Base-by-base conservation (phyloP, 768 basidiomycete genomes). In the Lyophyllum semitale region DNA sequence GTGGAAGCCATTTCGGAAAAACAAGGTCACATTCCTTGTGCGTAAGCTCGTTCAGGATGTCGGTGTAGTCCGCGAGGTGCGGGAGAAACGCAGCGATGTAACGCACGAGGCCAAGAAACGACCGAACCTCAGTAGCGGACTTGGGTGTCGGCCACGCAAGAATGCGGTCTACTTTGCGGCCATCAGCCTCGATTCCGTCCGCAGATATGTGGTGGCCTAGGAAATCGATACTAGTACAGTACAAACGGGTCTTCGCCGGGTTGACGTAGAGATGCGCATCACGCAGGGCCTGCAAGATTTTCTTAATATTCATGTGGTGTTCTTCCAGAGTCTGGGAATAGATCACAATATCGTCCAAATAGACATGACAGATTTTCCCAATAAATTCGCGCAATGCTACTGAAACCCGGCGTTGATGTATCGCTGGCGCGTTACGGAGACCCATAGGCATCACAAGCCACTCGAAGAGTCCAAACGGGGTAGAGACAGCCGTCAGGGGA, bases 301-400 rank as follows among this genome's bases (percentile, higher is more conserved):
- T 18, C 0, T 49, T 30, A 1, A 72, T 60, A 41, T 72, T 63
- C 1, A 33, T 0, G 1, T 52, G 40, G 22, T 78, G 77, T 41
- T 76, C 70, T 0, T 71, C 72, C 0, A 73, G 18, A 0, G 62
- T 55, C 0, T 75, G 3, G 0, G 76, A 81, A 70, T 72, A 79
- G 17, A 79, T 75, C 8, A 80, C 61, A 26, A 80, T 74, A 43
- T 79, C 72, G 26, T 22, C 23, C 6, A 42, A 41, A n/a, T 38
- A 38, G 5, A 38, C 37, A 18, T 38, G 37, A 38, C 37, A 38
- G 37, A 38, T n/a, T 18, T 38, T 38, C 18, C 37, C 37, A 38
- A 46, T 46, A 27, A 30, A 50, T 4, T 59, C 37, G 0, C 61
- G 22, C 0, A 82, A 60, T 0, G 66, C 69, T 12, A 43, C 45